Evolutionary conservation across 108 stramenopile genomes (phyloP).

Genomic region (Asterionellopsis glacialis): DNA sequence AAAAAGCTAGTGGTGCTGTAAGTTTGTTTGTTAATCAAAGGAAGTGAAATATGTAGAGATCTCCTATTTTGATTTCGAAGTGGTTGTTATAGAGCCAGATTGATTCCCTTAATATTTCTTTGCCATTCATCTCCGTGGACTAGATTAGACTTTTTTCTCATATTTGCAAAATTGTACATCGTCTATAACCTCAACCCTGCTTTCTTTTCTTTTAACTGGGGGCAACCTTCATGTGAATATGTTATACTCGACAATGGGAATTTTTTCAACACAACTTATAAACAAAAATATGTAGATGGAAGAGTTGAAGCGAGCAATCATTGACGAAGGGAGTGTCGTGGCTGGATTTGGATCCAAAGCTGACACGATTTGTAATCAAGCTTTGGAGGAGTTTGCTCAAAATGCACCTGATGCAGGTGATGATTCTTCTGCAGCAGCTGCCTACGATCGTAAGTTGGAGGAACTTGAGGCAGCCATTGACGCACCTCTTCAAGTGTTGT

Average conservation of each 20-base stretch:
- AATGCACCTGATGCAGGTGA: conserved; percentile 78
- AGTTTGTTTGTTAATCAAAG: background rate
- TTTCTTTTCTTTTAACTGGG: too few relatives aligned
- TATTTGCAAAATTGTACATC: too few relatives aligned
- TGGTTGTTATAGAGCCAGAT: too few relatives aligned
- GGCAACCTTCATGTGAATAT: too few relatives aligned
- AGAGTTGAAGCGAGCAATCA: conserved; percentile 57
- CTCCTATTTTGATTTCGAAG: background rate
- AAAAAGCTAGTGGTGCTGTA: conserved; percentile 23
- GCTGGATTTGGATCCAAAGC: conserved; percentile 78
- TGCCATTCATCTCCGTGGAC: too few relatives aligned
- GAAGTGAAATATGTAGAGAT: background rate
- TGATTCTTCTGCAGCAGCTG: conserved; percentile 46
- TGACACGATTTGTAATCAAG: conserved; percentile 85
- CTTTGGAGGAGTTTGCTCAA: conserved; percentile 84
- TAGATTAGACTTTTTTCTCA: too few relatives aligned
- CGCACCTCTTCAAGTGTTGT: conserved; percentile 88
- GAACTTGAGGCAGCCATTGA: conserved; percentile 87
- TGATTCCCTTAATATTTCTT: too few relatives aligned
- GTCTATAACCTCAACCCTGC: too few relatives aligned
- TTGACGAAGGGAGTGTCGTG: conserved; percentile 72
- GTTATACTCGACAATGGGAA: too few relatives aligned
- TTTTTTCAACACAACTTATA: background rate
- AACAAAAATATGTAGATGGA: conserved; percentile 43
- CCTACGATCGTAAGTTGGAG: conserved; percentile 84